These are phyloP conservation scores for Colletotrichum lupini DNA, from an alignment of 2,329 filamentous ascomycete species.

Conservation along the genomic window DNA sequence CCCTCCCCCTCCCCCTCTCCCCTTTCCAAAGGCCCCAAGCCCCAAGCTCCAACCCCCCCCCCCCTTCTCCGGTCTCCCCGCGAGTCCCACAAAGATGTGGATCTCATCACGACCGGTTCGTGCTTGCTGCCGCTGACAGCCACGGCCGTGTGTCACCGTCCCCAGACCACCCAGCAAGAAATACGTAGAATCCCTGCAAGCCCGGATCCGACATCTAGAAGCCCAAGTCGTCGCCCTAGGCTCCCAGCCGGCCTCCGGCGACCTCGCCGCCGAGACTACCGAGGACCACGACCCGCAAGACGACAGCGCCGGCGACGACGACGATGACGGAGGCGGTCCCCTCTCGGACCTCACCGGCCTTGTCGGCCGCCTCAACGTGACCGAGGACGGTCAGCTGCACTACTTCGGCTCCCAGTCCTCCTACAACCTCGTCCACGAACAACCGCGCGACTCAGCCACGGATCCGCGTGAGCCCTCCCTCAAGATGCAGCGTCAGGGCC, in stretches of 20 bases:
- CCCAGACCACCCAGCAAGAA: slow-evolving; percentile 40
- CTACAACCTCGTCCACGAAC: slow-evolving; percentile 36
- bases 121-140: background rate
- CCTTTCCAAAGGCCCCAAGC: background rate
- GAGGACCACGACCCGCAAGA: background rate
- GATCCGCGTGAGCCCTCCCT: slow-evolving; percentile 15
- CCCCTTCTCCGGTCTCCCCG: background rate
- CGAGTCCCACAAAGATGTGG: background rate
- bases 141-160: background rate
- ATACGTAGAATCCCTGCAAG: slow-evolving; percentile 39
- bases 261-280: background rate
- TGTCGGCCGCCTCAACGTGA: slow-evolving; percentile 30
- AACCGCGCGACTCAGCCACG: background rate
- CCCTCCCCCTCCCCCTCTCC: background rate
- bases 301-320: slow-evolving; percentile 7
- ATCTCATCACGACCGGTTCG: background rate
- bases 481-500: slow-evolving; percentile 25
- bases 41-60: too few species aligned
- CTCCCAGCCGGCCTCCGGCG: background rate
- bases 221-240: slow-evolving; percentile 25
- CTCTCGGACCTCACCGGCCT: slow-evolving; percentile 36
- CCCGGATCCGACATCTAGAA: slow-evolving; percentile 36
- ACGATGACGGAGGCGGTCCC: slow-evolving; percentile 26
- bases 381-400: slow-evolving; percentile 39
- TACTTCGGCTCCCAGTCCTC: slow-evolving; percentile 41